These are phyloP conservation scores for Isabelozyma rhagii DNA, from an alignment of 805 yeast species.

Conservation along the genomic window DNA sequence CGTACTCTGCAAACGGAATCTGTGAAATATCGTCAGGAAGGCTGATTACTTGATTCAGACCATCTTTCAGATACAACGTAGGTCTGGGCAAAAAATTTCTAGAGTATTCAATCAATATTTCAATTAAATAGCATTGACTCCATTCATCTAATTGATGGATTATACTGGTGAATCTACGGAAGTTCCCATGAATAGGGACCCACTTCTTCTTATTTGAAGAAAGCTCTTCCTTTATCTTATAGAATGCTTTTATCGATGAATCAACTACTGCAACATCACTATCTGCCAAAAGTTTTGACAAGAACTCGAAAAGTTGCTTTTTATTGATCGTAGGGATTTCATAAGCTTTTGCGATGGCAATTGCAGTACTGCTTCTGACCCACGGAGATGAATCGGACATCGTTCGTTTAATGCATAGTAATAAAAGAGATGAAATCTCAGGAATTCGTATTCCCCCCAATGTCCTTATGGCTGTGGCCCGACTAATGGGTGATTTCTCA, in stretches of 20 bases:
- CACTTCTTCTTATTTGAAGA: slow-evolving; percentile 36
- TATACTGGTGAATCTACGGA: slow-evolving; percentile 51
- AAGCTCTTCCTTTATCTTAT: slow-evolving; percentile 44
- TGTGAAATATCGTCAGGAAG: slow-evolving; percentile 40
- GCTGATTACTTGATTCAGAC: slow-evolving; percentile 26
- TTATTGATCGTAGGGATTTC: slow-evolving; percentile 37
- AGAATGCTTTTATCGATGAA: slow-evolving; percentile 58
- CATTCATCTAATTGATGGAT: slow-evolving; percentile 63
- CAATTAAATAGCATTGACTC: slow-evolving; percentile 59
- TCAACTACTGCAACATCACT: slow-evolving; percentile 64
- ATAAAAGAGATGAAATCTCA: slow-evolving; percentile 75
- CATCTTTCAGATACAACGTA: slow-evolving; percentile 27
- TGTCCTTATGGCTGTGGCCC: slow-evolving; percentile 75
- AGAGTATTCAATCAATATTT: slow-evolving; percentile 64
- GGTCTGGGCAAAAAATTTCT: slow-evolving; percentile 61
- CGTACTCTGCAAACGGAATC: slow-evolving; percentile 21
- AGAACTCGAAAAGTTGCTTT: slow-evolving; percentile 47
- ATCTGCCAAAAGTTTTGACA: slow-evolving; percentile 61
- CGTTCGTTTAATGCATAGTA: slow-evolving; percentile 68
- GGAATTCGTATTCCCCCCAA: slow-evolving; percentile 81
- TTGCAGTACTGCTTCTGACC: slow-evolving; percentile 78
- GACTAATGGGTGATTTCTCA: slow-evolving; percentile 63
- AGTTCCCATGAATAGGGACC: slow-evolving; percentile 70
- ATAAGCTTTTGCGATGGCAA: slow-evolving; percentile 63
- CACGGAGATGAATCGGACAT: slow-evolving; percentile 67